Percentiles rank a stretch among this genome's conserved stretches.
Evolutionary conservation across 495 filamentous ascomycete genomes (phyloP).

Genomic region (Penicillium crystallinum): DNA sequence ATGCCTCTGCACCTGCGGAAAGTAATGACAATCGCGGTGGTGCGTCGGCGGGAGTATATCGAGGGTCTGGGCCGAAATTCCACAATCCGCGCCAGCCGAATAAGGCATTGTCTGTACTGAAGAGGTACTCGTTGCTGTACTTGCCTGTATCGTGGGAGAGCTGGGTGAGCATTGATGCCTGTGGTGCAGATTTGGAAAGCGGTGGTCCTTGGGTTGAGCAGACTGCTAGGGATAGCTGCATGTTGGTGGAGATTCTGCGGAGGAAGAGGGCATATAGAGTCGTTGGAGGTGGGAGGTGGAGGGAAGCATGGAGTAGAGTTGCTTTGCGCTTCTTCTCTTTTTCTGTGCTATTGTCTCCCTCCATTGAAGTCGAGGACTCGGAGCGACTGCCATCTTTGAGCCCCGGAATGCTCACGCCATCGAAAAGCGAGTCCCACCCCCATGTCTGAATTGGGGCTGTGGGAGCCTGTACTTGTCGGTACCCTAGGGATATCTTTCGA

Average conservation of each 20-base stretch:
- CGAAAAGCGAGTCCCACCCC: conserved; percentile 32
- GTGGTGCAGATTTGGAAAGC: conserved; percentile 40
- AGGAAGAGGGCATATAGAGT: conserved; percentile 85
- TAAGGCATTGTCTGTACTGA: conserved; percentile 85
- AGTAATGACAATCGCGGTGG: conserved; percentile 44
- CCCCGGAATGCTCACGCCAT: conserved; percentile 20
- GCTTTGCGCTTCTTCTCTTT: conserved; percentile 40
- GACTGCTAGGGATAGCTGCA: conserved; percentile 73
- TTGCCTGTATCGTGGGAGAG: conserved; percentile 84
- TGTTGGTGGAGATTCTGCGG: conserved; percentile 69
- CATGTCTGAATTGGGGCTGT: conserved; percentile 30
- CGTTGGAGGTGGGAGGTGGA: conserved; percentile 74
- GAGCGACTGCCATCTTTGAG: conserved; percentile 6
- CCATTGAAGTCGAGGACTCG: background rate
- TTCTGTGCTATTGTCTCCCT: conserved; percentile 9
- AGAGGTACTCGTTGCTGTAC: conserved; percentile 85
- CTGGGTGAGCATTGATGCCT: conserved; percentile 59
- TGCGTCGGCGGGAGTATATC: conserved; percentile 19
- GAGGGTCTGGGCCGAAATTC: conserved; percentile 85
- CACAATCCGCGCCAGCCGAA: conserved; percentile 85
- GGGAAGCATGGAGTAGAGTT: conserved; percentile 77
- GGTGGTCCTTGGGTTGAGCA: conserved; percentile 64
- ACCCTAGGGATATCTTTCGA: conserved; percentile 61
- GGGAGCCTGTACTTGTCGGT: conserved; percentile 56
- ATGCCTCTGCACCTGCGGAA: conserved; percentile 84